Evolutionary conservation across 2,329 filamentous ascomycete species (phyloP), one percentile per base, ranked within the genome.

Genomic region (Alternaria consortialis): DNA sequence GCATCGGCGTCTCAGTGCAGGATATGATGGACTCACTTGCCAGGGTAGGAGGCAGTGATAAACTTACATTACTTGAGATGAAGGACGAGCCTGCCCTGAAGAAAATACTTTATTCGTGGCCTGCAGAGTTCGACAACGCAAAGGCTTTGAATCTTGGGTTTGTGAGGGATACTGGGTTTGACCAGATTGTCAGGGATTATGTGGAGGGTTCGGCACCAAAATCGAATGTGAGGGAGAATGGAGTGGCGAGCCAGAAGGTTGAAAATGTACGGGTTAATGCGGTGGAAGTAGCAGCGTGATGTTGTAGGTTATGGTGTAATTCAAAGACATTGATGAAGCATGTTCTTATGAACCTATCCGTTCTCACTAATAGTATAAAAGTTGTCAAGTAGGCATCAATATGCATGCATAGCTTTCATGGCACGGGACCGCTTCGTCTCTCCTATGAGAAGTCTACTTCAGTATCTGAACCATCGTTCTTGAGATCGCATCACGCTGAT

Each of bases 11-110:
- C 9, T 84, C 80, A 4, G 80, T 86, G 12, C 80, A 80, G 65
- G 81, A 84, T 43, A 86, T 87, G 83, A 76, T 86, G 74, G 79
- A 85, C 64, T 83, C 84, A 4, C 67, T 86, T 66, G 80, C 77
- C 37, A 80, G 80, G 47, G 83, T 86, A 2, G 84, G 82, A 2
- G 85, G 84, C 0, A 76, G 81, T 61, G 80, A 85, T 29, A 84
- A 83, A 53, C 66, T 85, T 53, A 72, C 74, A 40, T 73, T 85
- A 39, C 75, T 86, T 23, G 79, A 78, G 60, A 82, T 85, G 71
- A 77, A 82, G 69, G 78, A 82, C 39, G 81, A 82, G 61, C 70
- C 78, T 11, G 73, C 79, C 40, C 74, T 84, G 34, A 79, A 82
- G 62, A 79, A 76, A 23, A 85, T 87, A 68, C 63, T 87, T 56